These are phyloP conservation scores for Capronia coronata DNA, from an alignment of 2,329 filamentous ascomycete species.

Conservation along the genomic window DNA sequence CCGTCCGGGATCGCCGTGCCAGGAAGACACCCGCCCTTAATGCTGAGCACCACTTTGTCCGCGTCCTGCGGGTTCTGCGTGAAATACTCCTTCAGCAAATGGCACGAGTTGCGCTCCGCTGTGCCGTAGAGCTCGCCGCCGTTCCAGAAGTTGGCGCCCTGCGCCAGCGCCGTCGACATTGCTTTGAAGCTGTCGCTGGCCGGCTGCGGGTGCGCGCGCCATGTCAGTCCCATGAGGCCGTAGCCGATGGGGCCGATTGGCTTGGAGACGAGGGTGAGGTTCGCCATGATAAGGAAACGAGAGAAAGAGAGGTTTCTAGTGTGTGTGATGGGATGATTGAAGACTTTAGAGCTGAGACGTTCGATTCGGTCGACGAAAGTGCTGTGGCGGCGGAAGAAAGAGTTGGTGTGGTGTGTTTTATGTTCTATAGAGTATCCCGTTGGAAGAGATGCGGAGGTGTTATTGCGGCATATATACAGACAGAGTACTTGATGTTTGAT, in stretches of 20 bases:
- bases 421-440: no score
- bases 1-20: slow-evolving; percentile 42
- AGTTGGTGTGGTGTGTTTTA: no score
- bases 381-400: no score
- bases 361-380: no score
- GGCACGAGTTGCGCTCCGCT: slow-evolving; percentile 52
- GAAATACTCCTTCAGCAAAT: slow-evolving; percentile 58
- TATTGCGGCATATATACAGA: no score
- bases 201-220: slow-evolving; percentile 30
- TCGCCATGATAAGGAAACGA: neutral
- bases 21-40: slow-evolving; percentile 52
- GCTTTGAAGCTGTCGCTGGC: slow-evolving; percentile 42
- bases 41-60: slow-evolving; percentile 53
- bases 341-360: no score
- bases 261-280: slow-evolving; percentile 36
- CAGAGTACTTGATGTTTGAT: no score
- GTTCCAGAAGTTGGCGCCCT: slow-evolving; percentile 53
- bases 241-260: slow-evolving; percentile 48
- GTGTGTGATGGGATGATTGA: no score
- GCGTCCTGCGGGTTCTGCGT: slow-evolving; percentile 58
- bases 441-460: no score
- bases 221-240: slow-evolving; percentile 40
- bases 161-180: slow-evolving; percentile 48
- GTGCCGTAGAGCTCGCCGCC: slow-evolving; percentile 60
- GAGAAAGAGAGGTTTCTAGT: no score